phyloP scores from a whole-genome alignment of 73 alveolate genomes.

The Stentor coeruleus region DNA sequence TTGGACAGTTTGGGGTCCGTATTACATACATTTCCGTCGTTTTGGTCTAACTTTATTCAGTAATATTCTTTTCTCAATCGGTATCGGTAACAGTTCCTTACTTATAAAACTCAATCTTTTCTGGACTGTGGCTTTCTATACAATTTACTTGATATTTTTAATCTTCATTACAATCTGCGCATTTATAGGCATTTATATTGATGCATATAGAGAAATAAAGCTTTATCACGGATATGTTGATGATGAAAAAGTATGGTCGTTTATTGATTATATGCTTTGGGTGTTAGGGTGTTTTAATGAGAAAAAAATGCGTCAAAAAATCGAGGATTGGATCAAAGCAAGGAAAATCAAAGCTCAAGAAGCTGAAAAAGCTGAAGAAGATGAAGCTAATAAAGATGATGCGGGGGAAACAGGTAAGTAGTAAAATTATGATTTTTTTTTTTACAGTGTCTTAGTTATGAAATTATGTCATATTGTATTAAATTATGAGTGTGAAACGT shows the following conservation, averaged over 20 bases:
- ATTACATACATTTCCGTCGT: background rate
- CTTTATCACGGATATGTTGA: background rate
- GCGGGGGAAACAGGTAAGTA: too few species aligned
- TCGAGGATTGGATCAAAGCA: background rate
- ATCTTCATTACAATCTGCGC: background rate
- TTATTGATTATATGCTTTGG: slow-evolving; percentile 6
- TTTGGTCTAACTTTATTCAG: background rate
- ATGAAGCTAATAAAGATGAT: too few species aligned
- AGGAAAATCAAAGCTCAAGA: slow-evolving; percentile 14
- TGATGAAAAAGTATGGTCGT: background rate
- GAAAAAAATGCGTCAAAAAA: background rate
- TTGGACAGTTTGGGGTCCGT: background rate
- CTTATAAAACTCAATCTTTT: slow-evolving; percentile 2
- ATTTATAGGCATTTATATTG: slow-evolving; percentile 14
- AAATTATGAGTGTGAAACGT: too few species aligned
- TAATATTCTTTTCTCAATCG: background rate
- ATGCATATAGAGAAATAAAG: background rate
- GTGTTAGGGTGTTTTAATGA: background rate
- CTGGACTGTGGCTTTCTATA: slow-evolving; percentile 10
- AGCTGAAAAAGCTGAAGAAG: background rate
- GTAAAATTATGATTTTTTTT: too few species aligned
- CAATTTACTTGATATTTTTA: background rate
- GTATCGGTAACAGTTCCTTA: background rate
- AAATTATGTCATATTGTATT: too few species aligned
- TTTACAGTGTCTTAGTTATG: too few species aligned